Evolutionary conservation across 2,329 filamentous ascomycete genomes (phyloP), one percentile per base, ranked within the genome.

Genomic region (Pestalotiopsis sp.): DNA sequence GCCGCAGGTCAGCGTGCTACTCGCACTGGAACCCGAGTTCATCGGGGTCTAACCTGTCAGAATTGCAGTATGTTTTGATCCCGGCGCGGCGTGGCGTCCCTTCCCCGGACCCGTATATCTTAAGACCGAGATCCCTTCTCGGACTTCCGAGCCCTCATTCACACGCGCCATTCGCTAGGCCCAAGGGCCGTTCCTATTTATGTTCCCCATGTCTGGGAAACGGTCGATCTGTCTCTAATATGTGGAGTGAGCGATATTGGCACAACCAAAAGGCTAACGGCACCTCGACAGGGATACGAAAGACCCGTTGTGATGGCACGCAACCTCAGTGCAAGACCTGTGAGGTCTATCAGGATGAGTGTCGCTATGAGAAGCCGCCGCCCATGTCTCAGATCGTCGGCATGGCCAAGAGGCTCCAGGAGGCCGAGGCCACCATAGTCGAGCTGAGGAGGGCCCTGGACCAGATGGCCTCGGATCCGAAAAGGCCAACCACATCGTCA

Each of bases 301-400:
- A 76, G 71, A 67, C 69, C 11, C 74, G 74, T 20, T 79, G 77
- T 65, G 77, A 76, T 25, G 76, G 77, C 6, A 67, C 67, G 11
- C 74, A 77, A 66, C 77, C 77, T 2, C 69, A 59, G 7, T 79
- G 77, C 71, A 77, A 76, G 68, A 79, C 73, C 1, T 79, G 77
- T 69, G 75, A 77, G 67, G 71, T 76, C 6, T 78, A 78, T 62
- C 63, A 74, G 31, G 77, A 76, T 39, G 70, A 76, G 20, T 78
- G 77, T 69, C 75, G 72, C 25, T 78, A 79, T 64, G 77, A 79
- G 63, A 78, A 78, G 67, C 61, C 73, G 58, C 77, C 76, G 36
- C 76, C 77, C 9, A 76, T 79, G 72, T 76, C 76, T 13, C 76
- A 78, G 69, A 69, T 78, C 56, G 61, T 78, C 6, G 74, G 73